phyloP scores from a whole-genome alignment of 208 protist species.

The Perkinsela sp. region DNA sequence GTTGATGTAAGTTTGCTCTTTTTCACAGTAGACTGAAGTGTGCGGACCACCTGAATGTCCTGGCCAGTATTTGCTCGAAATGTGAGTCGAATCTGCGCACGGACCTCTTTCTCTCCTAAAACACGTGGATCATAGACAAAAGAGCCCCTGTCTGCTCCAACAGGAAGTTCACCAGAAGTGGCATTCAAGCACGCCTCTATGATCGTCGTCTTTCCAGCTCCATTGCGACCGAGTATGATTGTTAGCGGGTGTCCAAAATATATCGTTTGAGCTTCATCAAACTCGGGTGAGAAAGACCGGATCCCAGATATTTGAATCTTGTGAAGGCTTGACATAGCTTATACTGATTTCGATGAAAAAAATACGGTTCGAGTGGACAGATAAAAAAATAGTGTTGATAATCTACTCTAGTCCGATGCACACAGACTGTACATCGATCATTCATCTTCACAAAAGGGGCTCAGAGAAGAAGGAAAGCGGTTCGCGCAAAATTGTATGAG shows the following conservation, averaged over 20 bases:
- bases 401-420: too few species aligned
- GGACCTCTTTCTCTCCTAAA: slow-evolving; percentile 70
- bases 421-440: neutral
- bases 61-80: slow-evolving; percentile 50
- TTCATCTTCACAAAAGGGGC: neutral
- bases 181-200: slow-evolving; percentile 91
- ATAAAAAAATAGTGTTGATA: too few species aligned
- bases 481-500: neutral
- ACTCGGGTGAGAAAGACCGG: slow-evolving; percentile 74
- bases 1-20: slow-evolving; percentile 58
- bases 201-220: slow-evolving; percentile 86
- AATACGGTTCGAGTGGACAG: too few species aligned
- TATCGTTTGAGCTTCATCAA: slow-evolving; percentile 44
- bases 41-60: slow-evolving; percentile 60
- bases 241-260: slow-evolving; percentile 91
- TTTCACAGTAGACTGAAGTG: slow-evolving; percentile 60
- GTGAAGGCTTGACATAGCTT: slow-evolving; percentile 85
- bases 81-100: slow-evolving; percentile 82
- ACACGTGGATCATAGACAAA: slow-evolving; percentile 94
- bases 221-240: slow-evolving; percentile 91
- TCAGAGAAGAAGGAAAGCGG: neutral
- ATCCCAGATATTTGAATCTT: slow-evolving; percentile 84
- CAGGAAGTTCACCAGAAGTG: slow-evolving; percentile 80
- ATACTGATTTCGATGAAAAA: too few species aligned
- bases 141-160: slow-evolving; percentile 48